Evolutionary conservation across 73 alveolate genomes (phyloP), one percentile per base, ranked within the genome.

Genomic region (Paramecium bursaria): DNA sequence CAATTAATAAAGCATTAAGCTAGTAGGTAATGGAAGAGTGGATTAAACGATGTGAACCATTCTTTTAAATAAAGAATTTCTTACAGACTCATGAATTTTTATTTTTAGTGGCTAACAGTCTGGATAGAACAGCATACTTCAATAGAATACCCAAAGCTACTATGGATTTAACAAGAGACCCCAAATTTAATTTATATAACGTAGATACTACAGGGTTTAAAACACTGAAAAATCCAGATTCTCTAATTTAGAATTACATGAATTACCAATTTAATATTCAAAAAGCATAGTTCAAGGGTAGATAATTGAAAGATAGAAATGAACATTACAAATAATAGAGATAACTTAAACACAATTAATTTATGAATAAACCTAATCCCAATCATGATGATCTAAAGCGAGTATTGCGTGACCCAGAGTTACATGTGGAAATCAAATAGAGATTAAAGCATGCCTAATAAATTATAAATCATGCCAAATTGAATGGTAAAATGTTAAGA

Each of bases 401-500:
- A 67, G 42, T 67, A 15, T 42, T 67, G 22, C 17, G 82, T 39
- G 82, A 67, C n/a, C 82, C 82, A 39, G 82, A 67, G 44, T 67
- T 67, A 0, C 44, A 67, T 67, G 82, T 67, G 5, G 82, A 67
- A 42, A 67, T 67, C 4, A 67, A 42, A 39, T 67, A 42, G 0
- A 67, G 33, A 67, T 42, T 67, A 67, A 67, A 67, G 33, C 33
- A 67, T 67, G 82, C 82, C 44, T 39, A 67, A 21, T 42, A 67
- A 42, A 67, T 67, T 14, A 11, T 67, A 13, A 67, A 67, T 39
- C 82, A 67, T 67, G 33, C 82, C 44, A 67, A 67, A 67, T 67
- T 67, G 21, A 67, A 67, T 67, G 82, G 82, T 1, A 67, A 67
- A 25, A 67, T 67, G 82, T 42, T 67, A 5, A 67, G 82, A 67